Evolutionary conservation across 257 asterid genomes (phyloP), one percentile per base, ranked within the genome.

Genomic region (Fraxinus pennsylvanica): DNA sequence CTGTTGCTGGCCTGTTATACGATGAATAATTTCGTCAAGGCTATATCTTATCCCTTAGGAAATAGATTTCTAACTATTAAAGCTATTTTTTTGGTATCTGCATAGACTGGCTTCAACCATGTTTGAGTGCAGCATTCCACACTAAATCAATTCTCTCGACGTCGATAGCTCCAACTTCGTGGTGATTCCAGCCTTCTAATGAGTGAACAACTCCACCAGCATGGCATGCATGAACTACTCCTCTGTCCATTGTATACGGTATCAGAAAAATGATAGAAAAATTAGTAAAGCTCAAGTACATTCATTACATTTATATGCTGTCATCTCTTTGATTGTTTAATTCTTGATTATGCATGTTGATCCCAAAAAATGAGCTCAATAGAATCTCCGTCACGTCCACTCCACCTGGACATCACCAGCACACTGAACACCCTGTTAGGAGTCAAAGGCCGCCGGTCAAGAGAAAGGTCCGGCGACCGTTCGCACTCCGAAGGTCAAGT

Each of bases 201-300:
- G 84, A 81, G 75, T 94, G 98, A 38, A 94, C 92, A 12, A 86
- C 92, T 8, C 97, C 97, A 13, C 98, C 98, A 0, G 98, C 98
- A 83, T 92, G 97, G 80, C 98, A 94, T 12, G 98, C 98, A 80
- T 94, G 98, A 54, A 94, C 97, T 6, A 94, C 91, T 67, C 99
- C 97, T 90, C 99, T 88, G 3, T 87, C 96, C 99, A 92, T 91
- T 12, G 97, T 90, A 41, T 92, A 94, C 99, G 92, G 83, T 81
- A 45, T 54, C 13, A 17, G 6, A 17, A 52, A 27, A 35, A 15
- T 25, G 14, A 5, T 4, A 19, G 32, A 3, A 33, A 63, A 54
- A 12, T 9, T 13, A 15, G 19, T 19, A 21, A 45, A 9, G 75
- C 27, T 74, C 0, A 43, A 59, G 9, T 36, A 36, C 9, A 36